Percentiles rank a stretch among this genome's conserved stretches.
Conservation (phyloP, 2,329 filamentous ascomycete species). For the Aquanectria penicillioides region DNA sequence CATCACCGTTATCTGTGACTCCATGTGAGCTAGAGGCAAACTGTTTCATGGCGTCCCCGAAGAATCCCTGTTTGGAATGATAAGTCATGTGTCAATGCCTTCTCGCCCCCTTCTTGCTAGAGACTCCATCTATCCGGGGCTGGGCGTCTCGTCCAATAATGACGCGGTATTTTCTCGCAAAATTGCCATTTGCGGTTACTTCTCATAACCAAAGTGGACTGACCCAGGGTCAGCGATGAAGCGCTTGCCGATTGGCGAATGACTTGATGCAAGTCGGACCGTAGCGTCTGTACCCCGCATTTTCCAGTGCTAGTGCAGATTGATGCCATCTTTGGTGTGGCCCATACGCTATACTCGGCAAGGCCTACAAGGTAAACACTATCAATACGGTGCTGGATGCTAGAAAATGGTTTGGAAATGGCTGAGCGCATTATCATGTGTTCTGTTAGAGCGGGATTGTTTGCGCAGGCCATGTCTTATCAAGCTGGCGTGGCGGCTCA, state of each 20-base stretch:
- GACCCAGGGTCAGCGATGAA: background rate
- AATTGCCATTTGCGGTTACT: conserved; percentile 10
- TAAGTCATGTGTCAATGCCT: background rate
- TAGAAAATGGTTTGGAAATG: no score
- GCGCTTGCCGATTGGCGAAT: background rate
- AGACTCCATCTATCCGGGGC: background rate
- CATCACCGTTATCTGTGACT: background rate
- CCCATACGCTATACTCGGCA: no score
- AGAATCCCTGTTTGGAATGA: background rate
- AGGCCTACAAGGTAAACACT: no score
- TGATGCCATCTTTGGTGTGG: no score
- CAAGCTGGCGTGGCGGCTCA: no score
- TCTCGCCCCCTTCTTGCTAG: background rate
- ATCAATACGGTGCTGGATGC: no score
- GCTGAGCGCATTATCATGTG: no score
- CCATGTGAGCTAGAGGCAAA: background rate
- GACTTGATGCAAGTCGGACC: background rate
- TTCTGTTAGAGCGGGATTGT: no score
- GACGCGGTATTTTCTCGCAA: conserved; percentile 1
- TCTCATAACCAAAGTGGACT: no score
- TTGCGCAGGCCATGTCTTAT: no score
- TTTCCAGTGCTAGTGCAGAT: no score
- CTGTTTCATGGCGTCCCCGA: background rate
- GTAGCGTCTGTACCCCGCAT: no score
- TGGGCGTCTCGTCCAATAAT: background rate